Conservation (phyloP, 2,329 filamentous ascomycete genomes). For the Epichloe sp. region DNA sequence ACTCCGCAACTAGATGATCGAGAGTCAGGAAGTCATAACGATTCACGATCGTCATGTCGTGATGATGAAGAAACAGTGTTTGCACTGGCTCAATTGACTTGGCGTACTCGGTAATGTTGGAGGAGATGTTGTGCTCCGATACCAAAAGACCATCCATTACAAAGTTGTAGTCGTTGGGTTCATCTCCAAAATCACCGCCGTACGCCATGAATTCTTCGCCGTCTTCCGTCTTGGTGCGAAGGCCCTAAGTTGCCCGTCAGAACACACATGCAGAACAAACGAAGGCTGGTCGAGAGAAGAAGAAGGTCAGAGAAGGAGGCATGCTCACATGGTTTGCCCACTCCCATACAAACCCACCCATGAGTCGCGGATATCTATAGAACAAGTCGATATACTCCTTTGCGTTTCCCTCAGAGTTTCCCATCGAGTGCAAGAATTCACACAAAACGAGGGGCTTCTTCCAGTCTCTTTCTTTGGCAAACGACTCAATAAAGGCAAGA, state of each 20-base stretch:
- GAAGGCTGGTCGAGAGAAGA: background rate
- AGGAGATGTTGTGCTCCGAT: constrained; percentile 36
- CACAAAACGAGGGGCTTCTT: constrained; percentile 44
- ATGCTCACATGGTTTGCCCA: constrained; percentile 41
- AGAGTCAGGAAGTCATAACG: constrained; percentile 41
- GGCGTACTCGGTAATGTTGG: constrained; percentile 40
- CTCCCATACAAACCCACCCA: constrained; percentile 55
- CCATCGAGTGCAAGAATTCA: constrained; percentile 52
- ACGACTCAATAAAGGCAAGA: constrained; percentile 29
- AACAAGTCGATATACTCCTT: constrained; percentile 56
- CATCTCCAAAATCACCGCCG: constrained; percentile 48
- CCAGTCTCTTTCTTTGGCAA: constrained; percentile 29
- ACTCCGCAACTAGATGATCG: constrained; percentile 34
- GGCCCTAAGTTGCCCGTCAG: constrained; percentile 11
- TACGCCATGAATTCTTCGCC: constrained; percentile 40
- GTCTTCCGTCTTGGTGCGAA: constrained; percentile 29
- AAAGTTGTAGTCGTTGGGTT: constrained; percentile 46
- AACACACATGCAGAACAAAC: background rate
- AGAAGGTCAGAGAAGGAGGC: background rate
- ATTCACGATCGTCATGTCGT: constrained; percentile 34
- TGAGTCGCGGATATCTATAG: constrained; percentile 33
- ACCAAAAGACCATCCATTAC: constrained; percentile 39
- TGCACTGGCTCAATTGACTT: constrained; percentile 48
- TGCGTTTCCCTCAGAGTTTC: constrained; percentile 55
- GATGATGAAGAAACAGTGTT: constrained; percentile 29